These are phyloP conservation scores for Rutstroemia sp. DNA, from an alignment of 2,329 filamentous ascomycete genomes.

Conservation along the genomic window DNA sequence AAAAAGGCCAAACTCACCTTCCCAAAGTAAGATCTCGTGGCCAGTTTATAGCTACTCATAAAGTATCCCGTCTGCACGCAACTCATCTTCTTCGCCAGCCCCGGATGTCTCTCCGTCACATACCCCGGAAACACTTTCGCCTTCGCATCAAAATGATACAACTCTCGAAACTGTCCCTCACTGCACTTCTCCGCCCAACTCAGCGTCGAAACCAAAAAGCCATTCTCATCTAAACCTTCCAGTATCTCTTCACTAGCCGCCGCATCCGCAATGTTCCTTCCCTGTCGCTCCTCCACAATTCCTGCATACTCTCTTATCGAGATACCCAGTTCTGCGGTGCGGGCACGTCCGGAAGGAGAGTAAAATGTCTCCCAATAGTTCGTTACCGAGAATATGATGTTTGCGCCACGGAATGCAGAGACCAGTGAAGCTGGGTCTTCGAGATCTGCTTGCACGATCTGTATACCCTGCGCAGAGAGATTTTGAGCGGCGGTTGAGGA, in stretches of 20 bases:
- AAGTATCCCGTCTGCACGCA: slow-evolving; percentile 30
- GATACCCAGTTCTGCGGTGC: slow-evolving; percentile 28
- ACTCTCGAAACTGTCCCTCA: slow-evolving; percentile 35
- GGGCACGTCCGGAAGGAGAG: slow-evolving; percentile 9
- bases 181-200: slow-evolving; percentile 42
- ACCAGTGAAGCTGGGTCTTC: slow-evolving; percentile 17
- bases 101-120: slow-evolving; percentile 36
- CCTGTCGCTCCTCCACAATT: slow-evolving; percentile 42
- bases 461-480: slow-evolving; percentile 36
- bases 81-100: slow-evolving; percentile 41
- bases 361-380: slow-evolving; percentile 24
- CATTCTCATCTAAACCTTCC: slow-evolving; percentile 31
- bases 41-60: slow-evolving; percentile 38
- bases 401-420: slow-evolving; percentile 32
- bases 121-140: slow-evolving; percentile 33
- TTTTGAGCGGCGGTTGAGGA: slow-evolving; percentile 34
- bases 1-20: slow-evolving; percentile 32
- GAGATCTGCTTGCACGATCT: slow-evolving; percentile 32
- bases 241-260: slow-evolving; percentile 33
- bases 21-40: slow-evolving; percentile 38
- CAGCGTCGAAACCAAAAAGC: slow-evolving; percentile 27
- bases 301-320: slow-evolving; percentile 28
- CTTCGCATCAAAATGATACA: slow-evolving; percentile 48
- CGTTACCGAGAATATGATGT: slow-evolving; percentile 33
- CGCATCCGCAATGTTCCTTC: slow-evolving; percentile 48